Evolutionary conservation across 2,329 filamentous ascomycete genomes (phyloP).

Genomic region (Zarea fungicola): DNA sequence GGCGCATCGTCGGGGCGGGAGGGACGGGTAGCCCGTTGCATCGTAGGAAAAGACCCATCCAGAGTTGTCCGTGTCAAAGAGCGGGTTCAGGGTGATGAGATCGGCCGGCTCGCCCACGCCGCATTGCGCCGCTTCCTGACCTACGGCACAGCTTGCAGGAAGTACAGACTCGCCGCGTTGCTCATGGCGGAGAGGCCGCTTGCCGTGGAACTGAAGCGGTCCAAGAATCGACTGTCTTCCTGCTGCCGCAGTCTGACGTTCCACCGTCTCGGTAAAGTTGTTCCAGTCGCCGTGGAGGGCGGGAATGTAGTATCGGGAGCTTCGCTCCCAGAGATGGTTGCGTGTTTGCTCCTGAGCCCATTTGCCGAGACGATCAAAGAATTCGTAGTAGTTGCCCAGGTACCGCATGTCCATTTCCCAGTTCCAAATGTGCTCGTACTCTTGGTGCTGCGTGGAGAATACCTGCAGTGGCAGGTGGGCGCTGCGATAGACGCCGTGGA

Average conservation of each 20-base stretch:
- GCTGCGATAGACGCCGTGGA: constrained; percentile 66
- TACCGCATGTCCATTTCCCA: constrained; percentile 66
- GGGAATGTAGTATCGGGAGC: constrained; percentile 71
- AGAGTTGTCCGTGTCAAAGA: constrained; percentile 66
- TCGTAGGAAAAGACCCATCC: constrained; percentile 70
- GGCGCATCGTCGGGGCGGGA: constrained; percentile 61
- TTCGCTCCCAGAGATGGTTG: constrained; percentile 72
- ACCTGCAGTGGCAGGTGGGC: constrained; percentile 59
- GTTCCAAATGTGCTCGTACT: constrained; percentile 65
- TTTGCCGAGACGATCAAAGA: constrained; percentile 60
- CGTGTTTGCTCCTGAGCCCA: constrained; percentile 67
- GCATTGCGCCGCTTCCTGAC: constrained; percentile 48
- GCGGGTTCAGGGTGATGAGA: constrained; percentile 70
- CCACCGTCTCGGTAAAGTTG: constrained; percentile 62
- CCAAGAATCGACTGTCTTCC: constrained; percentile 62
- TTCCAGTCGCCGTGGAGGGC: constrained; percentile 64
- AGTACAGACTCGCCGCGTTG: constrained; percentile 49
- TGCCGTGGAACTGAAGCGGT: constrained; percentile 49
- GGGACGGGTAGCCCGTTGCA: constrained; percentile 62
- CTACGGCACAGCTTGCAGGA: constrained; percentile 49
- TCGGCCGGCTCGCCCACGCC: constrained; percentile 69
- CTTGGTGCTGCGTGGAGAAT: constrained; percentile 57
- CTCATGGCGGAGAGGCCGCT: constrained; percentile 43
- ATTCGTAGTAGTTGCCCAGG: constrained; percentile 64
- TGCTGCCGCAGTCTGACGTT: constrained; percentile 51